Evolutionary conservation across 2,329 filamentous ascomycete species (phyloP).

Genomic region (Talaromyces sp.): DNA sequence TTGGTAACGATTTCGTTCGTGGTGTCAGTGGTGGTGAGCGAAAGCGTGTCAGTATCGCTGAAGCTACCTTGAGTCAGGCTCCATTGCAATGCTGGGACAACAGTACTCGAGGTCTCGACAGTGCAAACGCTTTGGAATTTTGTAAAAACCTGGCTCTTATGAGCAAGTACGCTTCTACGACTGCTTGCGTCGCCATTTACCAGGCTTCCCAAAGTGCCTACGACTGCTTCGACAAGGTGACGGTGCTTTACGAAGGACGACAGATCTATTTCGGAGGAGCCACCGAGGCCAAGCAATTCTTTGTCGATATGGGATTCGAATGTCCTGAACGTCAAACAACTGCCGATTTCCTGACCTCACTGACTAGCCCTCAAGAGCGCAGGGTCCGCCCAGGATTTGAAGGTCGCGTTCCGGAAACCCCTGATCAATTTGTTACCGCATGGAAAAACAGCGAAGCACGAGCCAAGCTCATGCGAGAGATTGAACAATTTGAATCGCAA

Average conservation of each 20-base stretch:
- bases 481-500: constrained; percentile 44
- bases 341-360: constrained; percentile 68
- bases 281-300: constrained; percentile 61
- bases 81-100: constrained; percentile 52
- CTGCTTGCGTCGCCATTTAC: constrained; percentile 59
- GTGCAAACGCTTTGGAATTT: constrained; percentile 58
- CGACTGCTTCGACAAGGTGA: constrained; percentile 69
- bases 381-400: constrained; percentile 60
- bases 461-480: constrained; percentile 41
- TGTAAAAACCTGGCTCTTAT: constrained; percentile 52
- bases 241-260: constrained; percentile 71
- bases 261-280: constrained; percentile 75
- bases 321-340: constrained; percentile 69
- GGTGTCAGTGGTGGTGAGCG: constrained; percentile 62
- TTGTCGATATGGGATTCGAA: constrained; percentile 67
- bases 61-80: constrained; percentile 50
- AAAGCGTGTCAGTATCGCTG: constrained; percentile 63
- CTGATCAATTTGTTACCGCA: constrained; percentile 64
- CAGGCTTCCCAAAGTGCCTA: constrained; percentile 50
- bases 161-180: constrained; percentile 51
- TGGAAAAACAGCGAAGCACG: constrained; percentile 58
- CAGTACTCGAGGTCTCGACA: constrained; percentile 53
- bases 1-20: constrained; percentile 58
- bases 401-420: constrained; percentile 62
- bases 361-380: constrained; percentile 66